Evolutionary conservation across 179 eudicot genomes (phyloP).

Genomic region (Silene vulgaris): DNA sequence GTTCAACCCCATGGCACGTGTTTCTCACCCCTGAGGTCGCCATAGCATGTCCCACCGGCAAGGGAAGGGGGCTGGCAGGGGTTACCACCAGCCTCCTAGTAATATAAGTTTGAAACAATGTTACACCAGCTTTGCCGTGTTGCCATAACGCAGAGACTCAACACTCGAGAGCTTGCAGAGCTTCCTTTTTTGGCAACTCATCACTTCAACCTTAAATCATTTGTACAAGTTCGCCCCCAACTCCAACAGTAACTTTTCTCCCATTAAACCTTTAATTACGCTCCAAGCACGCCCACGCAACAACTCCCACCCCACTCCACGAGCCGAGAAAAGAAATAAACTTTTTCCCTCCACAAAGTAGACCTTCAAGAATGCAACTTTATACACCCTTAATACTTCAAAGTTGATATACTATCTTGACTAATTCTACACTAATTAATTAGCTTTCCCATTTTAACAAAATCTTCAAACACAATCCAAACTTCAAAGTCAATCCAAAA

Average conservation of each 20-base stretch:
- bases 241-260: not conserved
- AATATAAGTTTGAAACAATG: not conserved
- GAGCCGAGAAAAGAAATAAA: not conserved
- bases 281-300: not conserved
- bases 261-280: no score
- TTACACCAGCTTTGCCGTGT: not conserved
- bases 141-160: not conserved
- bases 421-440: conserved; percentile 21
- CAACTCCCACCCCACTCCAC: not conserved
- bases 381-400: not conserved
- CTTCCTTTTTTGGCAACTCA: no score
- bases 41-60: not conserved
- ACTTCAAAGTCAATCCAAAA: conserved; percentile 23
- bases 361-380: conserved; percentile 2
- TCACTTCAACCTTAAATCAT: not conserved
- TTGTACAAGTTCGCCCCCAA: not conserved
- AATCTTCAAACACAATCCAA: not conserved
- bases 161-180: not conserved
- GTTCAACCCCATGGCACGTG: not conserved
- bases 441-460: conserved; percentile 10
- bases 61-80: not conserved
- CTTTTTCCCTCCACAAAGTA: not conserved
- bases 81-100: not conserved
- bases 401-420: conserved; percentile 14
- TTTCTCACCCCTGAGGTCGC: not conserved